These are phyloP conservation scores for Kwoniella shandongensis DNA, from an alignment of 768 basidiomycete species.

Conservation along the genomic window DNA sequence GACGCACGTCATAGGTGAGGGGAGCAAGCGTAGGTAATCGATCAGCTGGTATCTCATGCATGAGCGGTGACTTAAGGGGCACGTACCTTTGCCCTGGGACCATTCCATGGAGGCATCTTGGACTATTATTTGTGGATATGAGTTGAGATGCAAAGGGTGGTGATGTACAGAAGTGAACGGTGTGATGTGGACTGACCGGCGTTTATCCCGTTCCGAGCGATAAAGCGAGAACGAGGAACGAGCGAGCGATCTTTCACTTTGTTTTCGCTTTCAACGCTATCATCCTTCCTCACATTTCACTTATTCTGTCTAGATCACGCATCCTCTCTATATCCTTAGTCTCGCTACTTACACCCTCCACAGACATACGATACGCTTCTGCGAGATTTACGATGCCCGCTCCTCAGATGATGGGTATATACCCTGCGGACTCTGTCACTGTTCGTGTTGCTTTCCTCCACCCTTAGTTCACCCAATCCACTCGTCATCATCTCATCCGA, in stretches of 20 bases:
- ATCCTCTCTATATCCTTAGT: background rate
- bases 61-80: background rate
- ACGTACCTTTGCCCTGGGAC: slow-evolving; percentile 47
- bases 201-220: too few species aligned
- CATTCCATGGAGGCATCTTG: slow-evolving; percentile 44
- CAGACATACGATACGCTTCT: too few species aligned
- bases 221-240: too few species aligned
- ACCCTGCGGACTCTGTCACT: slow-evolving; percentile 39
- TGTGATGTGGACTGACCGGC: too few species aligned
- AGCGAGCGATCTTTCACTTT: background rate
- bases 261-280: too few species aligned
- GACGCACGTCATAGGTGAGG: background rate
- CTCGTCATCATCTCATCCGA: background rate
- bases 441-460: slow-evolving; percentile 23
- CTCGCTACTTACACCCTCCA: background rate
- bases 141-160: too few species aligned
- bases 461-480: background rate
- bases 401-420: slow-evolving; percentile 38
- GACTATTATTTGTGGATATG: background rate
- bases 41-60: background rate
- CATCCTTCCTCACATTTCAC: too few species aligned
- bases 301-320: too few species aligned
- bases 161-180: too few species aligned
- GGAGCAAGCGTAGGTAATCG: too few species aligned
- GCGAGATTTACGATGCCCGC: slow-evolving; percentile 30